Conservation (phyloP, 257 asterid genomes). For the Ligustrum vulgare region DNA sequence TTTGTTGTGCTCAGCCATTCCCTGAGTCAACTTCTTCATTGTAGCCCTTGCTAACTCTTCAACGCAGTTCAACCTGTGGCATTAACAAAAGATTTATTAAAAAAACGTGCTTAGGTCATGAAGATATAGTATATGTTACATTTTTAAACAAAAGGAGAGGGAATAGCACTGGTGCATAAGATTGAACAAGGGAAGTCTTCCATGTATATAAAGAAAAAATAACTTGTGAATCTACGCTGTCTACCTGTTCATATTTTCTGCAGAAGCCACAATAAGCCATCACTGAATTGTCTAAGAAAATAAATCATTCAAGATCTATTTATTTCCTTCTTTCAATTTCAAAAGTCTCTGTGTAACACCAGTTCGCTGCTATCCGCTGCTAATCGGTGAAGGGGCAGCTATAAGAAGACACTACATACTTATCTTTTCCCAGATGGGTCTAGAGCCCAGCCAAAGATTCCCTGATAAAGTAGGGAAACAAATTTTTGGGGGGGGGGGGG, state of each 20-base stretch:
- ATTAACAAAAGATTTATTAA: slow-evolving; percentile 7
- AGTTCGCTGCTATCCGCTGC: neutral
- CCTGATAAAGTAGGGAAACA: neutral
- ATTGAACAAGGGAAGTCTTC: neutral
- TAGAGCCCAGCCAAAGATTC: neutral
- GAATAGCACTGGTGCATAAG: slow-evolving; percentile 7
- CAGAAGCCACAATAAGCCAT: neutral
- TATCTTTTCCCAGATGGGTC: neutral
- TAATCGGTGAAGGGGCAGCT: neutral
- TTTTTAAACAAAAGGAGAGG: neutral
- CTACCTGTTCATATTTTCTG: slow-evolving; percentile 2
- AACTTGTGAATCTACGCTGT: neutral
- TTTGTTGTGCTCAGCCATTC: slow-evolving; percentile 67
- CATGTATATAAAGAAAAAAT: neutral
- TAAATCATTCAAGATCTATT: neutral
- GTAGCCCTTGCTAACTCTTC: slow-evolving; percentile 80
- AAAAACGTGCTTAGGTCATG: neutral
- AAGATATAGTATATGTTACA: neutral
- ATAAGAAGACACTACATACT: neutral
- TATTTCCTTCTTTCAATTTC: neutral
- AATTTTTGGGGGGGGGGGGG: neutral
- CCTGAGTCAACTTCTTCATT: slow-evolving; percentile 72
- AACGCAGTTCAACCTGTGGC: slow-evolving; percentile 65
- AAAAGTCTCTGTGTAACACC: neutral
- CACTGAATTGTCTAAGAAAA: neutral